Evolutionary conservation across 192 early-diverging fungal species (phyloP), one percentile per base, ranked within the genome.

Genomic region (Mortierella alpina): DNA sequence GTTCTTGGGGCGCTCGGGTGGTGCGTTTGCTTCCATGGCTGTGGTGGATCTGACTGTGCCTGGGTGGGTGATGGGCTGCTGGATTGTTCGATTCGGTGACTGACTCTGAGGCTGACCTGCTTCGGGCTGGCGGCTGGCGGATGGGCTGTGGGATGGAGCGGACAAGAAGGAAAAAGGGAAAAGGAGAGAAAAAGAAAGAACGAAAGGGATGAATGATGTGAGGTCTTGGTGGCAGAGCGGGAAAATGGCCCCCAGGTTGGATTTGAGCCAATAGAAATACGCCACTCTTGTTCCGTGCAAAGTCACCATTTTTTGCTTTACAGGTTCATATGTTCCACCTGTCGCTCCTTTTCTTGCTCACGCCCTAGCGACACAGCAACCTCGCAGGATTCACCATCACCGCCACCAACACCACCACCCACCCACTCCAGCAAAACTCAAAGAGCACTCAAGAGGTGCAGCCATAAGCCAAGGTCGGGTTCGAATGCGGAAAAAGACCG

Each of bases 1-100:
- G 73, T 91, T 87, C 73, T 90, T 90, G 58, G 92, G 88, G 70
- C 77, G 77, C 31, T 68, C 63, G 56, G 77, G 77, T 15, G 69
- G 77, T 44, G 59, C 65, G 70, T 58, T 63, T 51, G 62, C 47
- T 60, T 79, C 75, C 75, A 79, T 79, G 44, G 44, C 14, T 71
- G 44, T 47, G 45, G 56, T 57, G 56, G 39, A 58, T 17, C 20
- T 49, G 57, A 59, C 23, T 45, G 41, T 40, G 15, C 46, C 2
- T 14, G 45, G 56, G 7, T n/a, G 31, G 31, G 31, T 3, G 31
- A 31, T 44, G 41, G 44, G 54, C 31, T 31, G 31, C 31, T 31
- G 31, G 31, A 31, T 31, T 1, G 31, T 31, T 31, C 31, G 31
- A 31, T 3, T 31, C 1, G 31, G 31, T 31, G 31, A 31, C 31